A percentile compares a stretch with the other conserved stretches of the same genome.
Evolutionary conservation across 495 filamentous ascomycete species (phyloP).

Genomic region (Neurospora pannonica): DNA sequence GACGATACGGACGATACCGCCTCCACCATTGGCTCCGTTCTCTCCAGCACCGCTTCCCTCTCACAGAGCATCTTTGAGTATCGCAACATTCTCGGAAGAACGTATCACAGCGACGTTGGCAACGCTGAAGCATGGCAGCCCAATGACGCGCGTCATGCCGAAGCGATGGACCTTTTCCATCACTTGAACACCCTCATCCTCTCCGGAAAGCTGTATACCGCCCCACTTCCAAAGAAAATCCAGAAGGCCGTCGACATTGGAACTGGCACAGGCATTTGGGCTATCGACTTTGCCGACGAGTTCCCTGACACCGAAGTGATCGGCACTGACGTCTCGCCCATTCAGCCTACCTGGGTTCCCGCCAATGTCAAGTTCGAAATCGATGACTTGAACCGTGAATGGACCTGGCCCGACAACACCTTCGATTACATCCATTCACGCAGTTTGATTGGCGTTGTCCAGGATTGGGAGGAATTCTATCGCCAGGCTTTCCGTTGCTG

Average conservation of each 20-base stretch:
- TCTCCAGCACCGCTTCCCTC: conserved; percentile 31
- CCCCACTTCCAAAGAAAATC: conserved; percentile 38
- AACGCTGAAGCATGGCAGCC: conserved; percentile 11
- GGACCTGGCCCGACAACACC: conserved; percentile 35
- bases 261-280: conserved; percentile 31
- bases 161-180: conserved; percentile 11
- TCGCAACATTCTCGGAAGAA: conserved; percentile 32
- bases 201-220: conserved; percentile 44
- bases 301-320: conserved; percentile 42
- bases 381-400: conserved; percentile 45
- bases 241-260: conserved; percentile 51
- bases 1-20: not conserved
- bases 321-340: conserved; percentile 54
- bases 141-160: conserved; percentile 16
- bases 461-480: conserved; percentile 41
- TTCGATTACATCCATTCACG: conserved; percentile 62
- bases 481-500: conserved; percentile 20
- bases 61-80: conserved; percentile 37
- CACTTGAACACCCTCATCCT: conserved; percentile 25
- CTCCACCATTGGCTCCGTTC: not conserved
- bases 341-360: conserved; percentile 43
- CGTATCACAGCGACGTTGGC: conserved; percentile 20
- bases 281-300: conserved; percentile 30
- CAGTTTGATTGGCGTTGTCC: conserved; percentile 42
- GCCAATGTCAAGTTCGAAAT: conserved; percentile 46